Conservation (phyloP, 192 early-diverging fungal genomes). For the Oehlia diaphana region DNA sequence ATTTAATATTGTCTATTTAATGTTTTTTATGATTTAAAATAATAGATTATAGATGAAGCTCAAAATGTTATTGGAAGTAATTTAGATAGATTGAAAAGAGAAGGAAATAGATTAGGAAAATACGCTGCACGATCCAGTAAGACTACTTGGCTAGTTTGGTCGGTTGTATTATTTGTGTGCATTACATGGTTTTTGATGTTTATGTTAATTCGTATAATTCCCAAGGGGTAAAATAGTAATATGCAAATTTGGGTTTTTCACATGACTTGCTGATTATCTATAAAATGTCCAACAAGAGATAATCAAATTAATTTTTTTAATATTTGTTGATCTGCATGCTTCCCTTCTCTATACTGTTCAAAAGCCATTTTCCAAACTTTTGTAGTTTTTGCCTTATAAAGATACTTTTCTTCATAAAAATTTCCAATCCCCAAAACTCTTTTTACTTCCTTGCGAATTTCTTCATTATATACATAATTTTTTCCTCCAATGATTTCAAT, state of each 20-base stretch:
- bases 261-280: too few relatives aligned
- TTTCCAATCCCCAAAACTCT: background rate
- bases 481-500: background rate
- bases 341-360: background rate
- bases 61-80: constrained; percentile 41
- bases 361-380: background rate
- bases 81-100: constrained; percentile 37
- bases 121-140: constrained; percentile 46
- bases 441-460: background rate
- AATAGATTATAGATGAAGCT: constrained; percentile 40
- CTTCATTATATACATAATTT: background rate
- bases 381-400: background rate
- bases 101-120: constrained; percentile 35
- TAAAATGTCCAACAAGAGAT: background rate
- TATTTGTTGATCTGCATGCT: background rate
- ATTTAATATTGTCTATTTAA: background rate
- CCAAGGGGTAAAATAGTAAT: background rate
- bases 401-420: background rate
- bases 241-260: too few relatives aligned
- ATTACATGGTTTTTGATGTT: constrained; percentile 47
- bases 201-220: constrained; percentile 22
- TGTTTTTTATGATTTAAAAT: background rate
- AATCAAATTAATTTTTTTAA: background rate
- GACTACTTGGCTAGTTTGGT: constrained; percentile 50
- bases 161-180: constrained; percentile 45